Percentiles rank a stretch among this genome's conserved stretches.
Conservation (phyloP, 2,329 filamentous ascomycete genomes). For the Penicillium sp. region DNA sequence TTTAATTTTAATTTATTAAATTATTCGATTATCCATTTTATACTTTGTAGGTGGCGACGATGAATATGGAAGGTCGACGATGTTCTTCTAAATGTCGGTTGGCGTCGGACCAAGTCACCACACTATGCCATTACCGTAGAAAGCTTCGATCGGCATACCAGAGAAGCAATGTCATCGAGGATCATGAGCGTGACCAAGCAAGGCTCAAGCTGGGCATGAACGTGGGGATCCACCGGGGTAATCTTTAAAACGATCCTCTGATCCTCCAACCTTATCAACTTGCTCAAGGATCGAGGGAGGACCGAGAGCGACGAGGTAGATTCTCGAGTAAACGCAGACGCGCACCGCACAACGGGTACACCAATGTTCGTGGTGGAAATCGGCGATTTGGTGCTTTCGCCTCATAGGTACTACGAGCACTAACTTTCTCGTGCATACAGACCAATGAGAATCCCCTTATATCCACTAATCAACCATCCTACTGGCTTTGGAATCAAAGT, state of each 20-base stretch:
- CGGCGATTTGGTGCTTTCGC: constrained; percentile 5
- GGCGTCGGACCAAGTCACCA: constrained; percentile 10
- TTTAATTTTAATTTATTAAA: background rate
- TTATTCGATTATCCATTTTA: background rate
- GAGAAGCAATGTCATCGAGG: background rate
- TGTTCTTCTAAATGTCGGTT: constrained; percentile 7
- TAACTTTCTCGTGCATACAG: constrained; percentile 1
- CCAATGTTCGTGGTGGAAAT: constrained; percentile 1
- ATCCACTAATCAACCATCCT: background rate
- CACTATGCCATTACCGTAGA: background rate
- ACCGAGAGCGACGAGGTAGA: constrained; percentile 5
- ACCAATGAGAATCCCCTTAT: constrained; percentile 4
- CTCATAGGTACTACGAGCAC: constrained; percentile 1
- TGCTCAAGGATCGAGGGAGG: background rate
- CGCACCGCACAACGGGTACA: background rate
- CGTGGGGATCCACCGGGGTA: constrained; percentile 19
- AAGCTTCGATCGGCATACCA: constrained; percentile 4
- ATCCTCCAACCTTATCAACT: constrained; percentile 14
- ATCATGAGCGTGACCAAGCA: background rate
- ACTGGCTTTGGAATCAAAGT: constrained; percentile 2
- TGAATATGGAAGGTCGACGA: constrained; percentile 10
- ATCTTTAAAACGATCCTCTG: constrained; percentile 16
- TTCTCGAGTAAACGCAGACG: background rate
- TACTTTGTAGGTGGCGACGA: constrained; percentile 11
- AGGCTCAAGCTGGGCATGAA: constrained; percentile 11